These are phyloP conservation scores for Penicillium malachiteum DNA, from an alignment of 495 filamentous ascomycete genomes.

Conservation along the genomic window DNA sequence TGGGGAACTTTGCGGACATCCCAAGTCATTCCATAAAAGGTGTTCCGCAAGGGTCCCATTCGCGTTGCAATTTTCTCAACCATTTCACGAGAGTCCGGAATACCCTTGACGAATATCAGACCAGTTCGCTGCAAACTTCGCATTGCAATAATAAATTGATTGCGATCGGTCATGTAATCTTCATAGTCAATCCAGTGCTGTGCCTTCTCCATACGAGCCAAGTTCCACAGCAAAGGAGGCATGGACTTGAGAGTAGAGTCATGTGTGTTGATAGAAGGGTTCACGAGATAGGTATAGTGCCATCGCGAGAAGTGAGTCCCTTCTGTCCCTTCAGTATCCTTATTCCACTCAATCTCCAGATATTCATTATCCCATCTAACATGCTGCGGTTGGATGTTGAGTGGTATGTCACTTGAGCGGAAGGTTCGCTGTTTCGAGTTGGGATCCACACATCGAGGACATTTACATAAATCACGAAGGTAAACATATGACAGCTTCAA, in stretches of 20 bases:
- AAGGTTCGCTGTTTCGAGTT: slow-evolving; percentile 83
- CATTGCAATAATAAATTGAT: slow-evolving; percentile 53
- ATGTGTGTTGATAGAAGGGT: background rate
- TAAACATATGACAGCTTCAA: slow-evolving; percentile 38
- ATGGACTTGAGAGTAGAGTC: background rate
- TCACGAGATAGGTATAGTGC: slow-evolving; percentile 27
- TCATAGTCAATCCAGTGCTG: slow-evolving; percentile 60
- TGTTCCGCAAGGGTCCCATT: slow-evolving; percentile 73
- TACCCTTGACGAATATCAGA: slow-evolving; percentile 68
- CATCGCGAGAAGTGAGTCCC: slow-evolving; percentile 42
- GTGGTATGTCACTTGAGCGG: slow-evolving; percentile 69
- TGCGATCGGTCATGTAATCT: slow-evolving; percentile 62
- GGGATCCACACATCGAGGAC: slow-evolving; percentile 68
- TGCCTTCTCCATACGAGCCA: slow-evolving; percentile 13
- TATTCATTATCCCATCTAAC: slow-evolving; percentile 40
- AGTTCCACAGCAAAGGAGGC: slow-evolving; percentile 36
- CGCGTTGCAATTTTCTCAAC: slow-evolving; percentile 66
- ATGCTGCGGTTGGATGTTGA: too few species aligned
- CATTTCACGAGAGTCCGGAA: slow-evolving; percentile 61
- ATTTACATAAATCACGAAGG: slow-evolving; percentile 77
- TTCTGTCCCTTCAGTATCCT: slow-evolving; percentile 47
- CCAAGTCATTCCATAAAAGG: slow-evolving; percentile 89
- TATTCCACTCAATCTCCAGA: slow-evolving; percentile 60
- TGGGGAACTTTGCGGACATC: slow-evolving; percentile 74
- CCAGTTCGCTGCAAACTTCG: slow-evolving; percentile 56